phyloP scores from a whole-genome alignment of 2,329 filamentous ascomycete species.

The Penicillium griseofulvum region DNA sequence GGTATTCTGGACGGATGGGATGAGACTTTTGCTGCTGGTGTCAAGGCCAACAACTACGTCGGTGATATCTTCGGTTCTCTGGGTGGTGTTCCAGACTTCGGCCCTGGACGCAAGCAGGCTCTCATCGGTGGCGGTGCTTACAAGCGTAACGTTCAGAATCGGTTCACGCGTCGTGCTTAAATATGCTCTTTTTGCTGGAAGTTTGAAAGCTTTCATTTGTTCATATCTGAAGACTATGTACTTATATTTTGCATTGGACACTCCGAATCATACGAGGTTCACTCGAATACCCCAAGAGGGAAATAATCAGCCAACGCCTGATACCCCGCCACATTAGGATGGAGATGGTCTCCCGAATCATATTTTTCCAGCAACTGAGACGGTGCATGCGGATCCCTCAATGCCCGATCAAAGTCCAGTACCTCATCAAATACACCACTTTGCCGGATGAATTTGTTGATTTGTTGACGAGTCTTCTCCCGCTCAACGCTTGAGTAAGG shows the following conservation, averaged over 20 bases:
- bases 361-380: constrained; percentile 52
- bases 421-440: constrained; percentile 59
- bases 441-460: constrained; percentile 62
- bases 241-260: neutral
- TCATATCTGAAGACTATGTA: neutral
- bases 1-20: constrained; percentile 64
- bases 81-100: constrained; percentile 65
- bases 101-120: constrained; percentile 33
- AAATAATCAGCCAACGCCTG: constrained; percentile 59
- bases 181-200: neutral
- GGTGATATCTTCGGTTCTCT: constrained; percentile 70
- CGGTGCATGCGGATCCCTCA: constrained; percentile 52
- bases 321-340: constrained; percentile 61
- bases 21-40: constrained; percentile 55
- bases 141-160: constrained; percentile 13
- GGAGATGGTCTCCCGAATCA: constrained; percentile 64
- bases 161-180: constrained; percentile 11
- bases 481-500: constrained; percentile 55
- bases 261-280: neutral
- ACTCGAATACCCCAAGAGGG: constrained; percentile 53
- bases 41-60: constrained; percentile 63
- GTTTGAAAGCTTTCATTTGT: neutral
- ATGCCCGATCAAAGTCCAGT: constrained; percentile 60
- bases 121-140: constrained; percentile 21
- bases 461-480: constrained; percentile 55